These are phyloP conservation scores for Paxillus ammoniavirescens DNA, from an alignment of 768 basidiomycete genomes.

Conservation along the genomic window DNA sequence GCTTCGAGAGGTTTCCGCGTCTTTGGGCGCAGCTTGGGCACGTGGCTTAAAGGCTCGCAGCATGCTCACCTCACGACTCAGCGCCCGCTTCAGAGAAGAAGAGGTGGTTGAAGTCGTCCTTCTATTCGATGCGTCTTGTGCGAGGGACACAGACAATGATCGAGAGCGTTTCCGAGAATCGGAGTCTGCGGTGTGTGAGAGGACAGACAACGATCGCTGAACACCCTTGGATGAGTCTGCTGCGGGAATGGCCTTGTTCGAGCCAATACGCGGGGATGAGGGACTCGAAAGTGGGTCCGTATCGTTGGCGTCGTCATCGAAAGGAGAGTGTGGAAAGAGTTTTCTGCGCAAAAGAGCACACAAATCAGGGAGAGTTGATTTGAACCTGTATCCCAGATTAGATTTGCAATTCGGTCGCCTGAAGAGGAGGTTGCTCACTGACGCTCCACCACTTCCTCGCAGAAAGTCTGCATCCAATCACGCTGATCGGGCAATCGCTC, in stretches of 20 bases:
- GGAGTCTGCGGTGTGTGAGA: slow-evolving; percentile 14
- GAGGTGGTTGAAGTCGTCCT: slow-evolving; percentile 32
- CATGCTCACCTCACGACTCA: slow-evolving; percentile 80
- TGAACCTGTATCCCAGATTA: slow-evolving; percentile 46
- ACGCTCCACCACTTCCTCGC: slow-evolving; percentile 61
- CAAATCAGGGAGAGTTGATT: slow-evolving; percentile 45
- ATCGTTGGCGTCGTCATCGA: slow-evolving; percentile 44
- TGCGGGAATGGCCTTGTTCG: neutral
- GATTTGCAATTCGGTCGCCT: neutral
- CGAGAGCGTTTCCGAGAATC: slow-evolving; percentile 49
- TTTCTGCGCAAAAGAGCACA: slow-evolving; percentile 63
- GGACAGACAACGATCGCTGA: slow-evolving; percentile 25
- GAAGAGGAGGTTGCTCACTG: slow-evolving; percentile 39
- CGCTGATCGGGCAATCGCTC: slow-evolving; percentile 30
- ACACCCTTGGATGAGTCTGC: slow-evolving; percentile 7
- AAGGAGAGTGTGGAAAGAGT: slow-evolving; percentile 63
- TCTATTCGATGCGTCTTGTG: slow-evolving; percentile 52
- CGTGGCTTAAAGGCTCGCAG: slow-evolving; percentile 62
- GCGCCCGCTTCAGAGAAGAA: slow-evolving; percentile 46
- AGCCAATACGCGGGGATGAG: slow-evolving; percentile 11
- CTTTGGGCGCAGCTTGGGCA: slow-evolving; percentile 13
- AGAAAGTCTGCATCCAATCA: slow-evolving; percentile 79
- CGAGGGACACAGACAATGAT: slow-evolving; percentile 68
- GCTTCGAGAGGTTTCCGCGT: slow-evolving; percentile 1
- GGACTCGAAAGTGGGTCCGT: slow-evolving; percentile 13